Evolutionary conservation across 1,284 basidiomycete species (phyloP), one percentile per base, ranked within the genome.

Genomic region (Melampsora americana): DNA sequence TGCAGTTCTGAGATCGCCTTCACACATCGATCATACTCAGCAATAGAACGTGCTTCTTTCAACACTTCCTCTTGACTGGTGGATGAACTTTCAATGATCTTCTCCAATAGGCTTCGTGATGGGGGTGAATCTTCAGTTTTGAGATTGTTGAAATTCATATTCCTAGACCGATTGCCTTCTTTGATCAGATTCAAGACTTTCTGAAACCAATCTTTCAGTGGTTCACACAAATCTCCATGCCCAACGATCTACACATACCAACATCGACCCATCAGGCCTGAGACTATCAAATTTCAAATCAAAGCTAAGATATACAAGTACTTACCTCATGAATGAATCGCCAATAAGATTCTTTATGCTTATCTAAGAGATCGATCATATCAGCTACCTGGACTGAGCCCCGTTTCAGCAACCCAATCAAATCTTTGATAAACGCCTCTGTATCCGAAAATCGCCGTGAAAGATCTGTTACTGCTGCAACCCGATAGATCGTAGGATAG

Each of bases 281-380:
- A n/a, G n/a, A n/a, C 30, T 12, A 18, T 14, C 30, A 56, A 30
- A 5, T 30, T 2, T 39, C 26, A 32, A n/a, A 23, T 32, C 12
- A 23, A 60, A 39, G 11, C 4, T 20, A 26, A 60, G 26, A 26
- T 69, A 1, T 30, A 16, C 18, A 61, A 48, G 16, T 20, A 48
- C 73, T 12, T 68, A 75, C 73, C 39, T 75, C 73, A 42, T 75
- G 66, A 12, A 75, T 26, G 32, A 75, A 75, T 11, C 64, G 66
- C 73, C 73, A 75, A 46, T 75, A 75, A 20, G 73, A 68, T 59
- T 75, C 65, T 39, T 75, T 75, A 62, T 75, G 73, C 11, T 30
- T 53, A 68, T 75, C 23, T n/a, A 75, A 44, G 7, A 75, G 56
- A 60, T 75, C 44, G 18, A 68, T 66, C n/a, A 75, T 50, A 39